A percentile compares a stretch with the other conserved stretches of the same genome.
phyloP scores from a whole-genome alignment of 371 early-diverging fungal genomes.

The Mucor sp. region DNA sequence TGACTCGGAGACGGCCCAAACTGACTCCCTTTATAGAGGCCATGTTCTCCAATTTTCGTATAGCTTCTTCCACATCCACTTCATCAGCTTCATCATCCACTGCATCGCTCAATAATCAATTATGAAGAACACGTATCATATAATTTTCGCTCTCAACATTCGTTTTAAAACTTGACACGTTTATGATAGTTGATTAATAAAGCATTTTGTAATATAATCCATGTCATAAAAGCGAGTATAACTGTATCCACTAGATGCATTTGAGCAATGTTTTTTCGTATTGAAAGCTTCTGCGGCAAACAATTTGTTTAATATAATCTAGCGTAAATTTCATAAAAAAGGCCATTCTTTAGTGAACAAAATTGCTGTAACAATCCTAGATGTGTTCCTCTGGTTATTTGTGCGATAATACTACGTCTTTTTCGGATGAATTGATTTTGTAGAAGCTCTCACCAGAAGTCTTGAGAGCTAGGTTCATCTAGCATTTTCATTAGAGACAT shows the following conservation, averaged over 20 bases:
- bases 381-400: slow-evolving; percentile 1
- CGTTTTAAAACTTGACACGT: no score
- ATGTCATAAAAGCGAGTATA: no score
- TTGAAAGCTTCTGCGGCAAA: no score
- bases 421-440: slow-evolving; percentile 5
- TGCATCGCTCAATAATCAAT: background rate
- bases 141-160: no score
- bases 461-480: slow-evolving; percentile 5
- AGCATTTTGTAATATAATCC: no score
- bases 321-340: background rate
- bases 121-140: background rate
- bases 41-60: slow-evolving; percentile 26
- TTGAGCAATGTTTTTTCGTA: no score
- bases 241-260: no score
- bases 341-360: background rate
- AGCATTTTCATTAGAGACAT: slow-evolving; percentile 9
- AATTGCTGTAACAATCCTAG: slow-evolving; percentile 1
- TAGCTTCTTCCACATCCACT: slow-evolving; percentile 14
- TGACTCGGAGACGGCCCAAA: slow-evolving; percentile 31
- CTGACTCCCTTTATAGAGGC: slow-evolving; percentile 24
- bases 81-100: slow-evolving; percentile 14
- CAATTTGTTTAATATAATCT: no score
- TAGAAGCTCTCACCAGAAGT: slow-evolving; percentile 4
- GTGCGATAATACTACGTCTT: slow-evolving; percentile 9
- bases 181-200: no score